Evolutionary conservation across 2,329 filamentous ascomycete genomes (phyloP), one percentile per base, ranked within the genome.

Genomic region (Clonostachys chloroleuca): DNA sequence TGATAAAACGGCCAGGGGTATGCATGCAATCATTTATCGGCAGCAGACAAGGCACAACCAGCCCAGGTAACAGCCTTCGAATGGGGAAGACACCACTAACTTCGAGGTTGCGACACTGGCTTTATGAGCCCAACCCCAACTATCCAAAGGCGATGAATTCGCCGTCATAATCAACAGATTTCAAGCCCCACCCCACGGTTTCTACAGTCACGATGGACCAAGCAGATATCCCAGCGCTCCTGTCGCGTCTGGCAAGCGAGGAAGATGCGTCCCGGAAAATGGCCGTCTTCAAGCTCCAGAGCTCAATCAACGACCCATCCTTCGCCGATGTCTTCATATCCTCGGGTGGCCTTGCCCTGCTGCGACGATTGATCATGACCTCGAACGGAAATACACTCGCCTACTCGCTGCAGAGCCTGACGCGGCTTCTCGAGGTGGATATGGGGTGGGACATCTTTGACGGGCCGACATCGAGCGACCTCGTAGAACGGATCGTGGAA

Each of bases 211-310:
- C 33, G 52, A 82, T 86, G 82, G 82, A 86, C 60, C 81, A 84
- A 69, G 80, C 79, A 57, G 82, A 85, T 56, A 82, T 86, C 56
- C 82, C 82, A 43, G 77, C 78, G 63, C 75, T 86, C 56, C 72
- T 86, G 56, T 73, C 79, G 69, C 81, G 81, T 54, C 72, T 86
- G 51, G 73, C 78, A 39, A 84, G 81, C 68, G 80, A 85, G 57
- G 82, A 96, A 69, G 94, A 99, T 75, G 92, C 89, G 48, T 86
- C 89, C 56, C 89, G 92, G 61, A 99, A 99, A 69, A 96, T 97
- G 89, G 94, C 94, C 51, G 94, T 95, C 51, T 99, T 99, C 80
- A 96, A 96, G 73, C 83, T 99, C 54, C 94, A 99, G 69, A 86
- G 82, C 53, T 91, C 89, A 52, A 96, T 99, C 68, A 92, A 92